Evolutionary conservation across 2,329 filamentous ascomycete genomes (phyloP).

Genomic region (Pestalotiopsis sp.): DNA sequence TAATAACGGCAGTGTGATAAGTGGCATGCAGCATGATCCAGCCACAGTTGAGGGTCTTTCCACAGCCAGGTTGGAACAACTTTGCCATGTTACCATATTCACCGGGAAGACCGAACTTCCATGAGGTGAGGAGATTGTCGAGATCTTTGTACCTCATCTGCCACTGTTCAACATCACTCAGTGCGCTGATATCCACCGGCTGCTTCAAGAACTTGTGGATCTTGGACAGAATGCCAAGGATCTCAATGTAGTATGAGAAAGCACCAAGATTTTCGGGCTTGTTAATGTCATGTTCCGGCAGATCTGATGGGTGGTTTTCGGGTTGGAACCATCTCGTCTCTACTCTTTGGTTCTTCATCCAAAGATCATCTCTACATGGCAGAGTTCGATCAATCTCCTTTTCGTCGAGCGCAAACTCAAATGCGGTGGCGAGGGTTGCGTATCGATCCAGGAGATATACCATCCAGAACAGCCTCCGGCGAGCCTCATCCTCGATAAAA

Average conservation of each 20-base stretch:
- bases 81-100: slow-evolving; percentile 86
- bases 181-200: slow-evolving; percentile 83
- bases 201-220: slow-evolving; percentile 89
- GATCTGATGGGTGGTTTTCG: slow-evolving; percentile 42
- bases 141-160: slow-evolving; percentile 84
- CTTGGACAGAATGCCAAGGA: slow-evolving; percentile 81
- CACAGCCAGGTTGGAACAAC: slow-evolving; percentile 69
- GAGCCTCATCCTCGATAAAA: slow-evolving; percentile 87
- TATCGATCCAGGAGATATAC: slow-evolving; percentile 89
- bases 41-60: slow-evolving; percentile 74
- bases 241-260: slow-evolving; percentile 89
- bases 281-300: slow-evolving; percentile 64
- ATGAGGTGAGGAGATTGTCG: slow-evolving; percentile 75
- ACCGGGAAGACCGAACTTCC: slow-evolving; percentile 80
- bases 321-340: slow-evolving; percentile 81
- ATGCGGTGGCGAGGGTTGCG: slow-evolving; percentile 86
- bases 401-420: slow-evolving; percentile 87
- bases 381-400: slow-evolving; percentile 86
- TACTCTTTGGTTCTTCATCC: slow-evolving; percentile 79
- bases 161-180: slow-evolving; percentile 87
- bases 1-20: slow-evolving; percentile 87
- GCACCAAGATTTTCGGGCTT: slow-evolving; percentile 81
- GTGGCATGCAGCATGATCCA: slow-evolving; percentile 93
- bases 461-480: slow-evolving; percentile 90
- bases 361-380: slow-evolving; percentile 85